These are phyloP conservation scores for Saksenaea vasiformis DNA, from an alignment of 371 early-diverging fungal species.

Conservation along the genomic window DNA sequence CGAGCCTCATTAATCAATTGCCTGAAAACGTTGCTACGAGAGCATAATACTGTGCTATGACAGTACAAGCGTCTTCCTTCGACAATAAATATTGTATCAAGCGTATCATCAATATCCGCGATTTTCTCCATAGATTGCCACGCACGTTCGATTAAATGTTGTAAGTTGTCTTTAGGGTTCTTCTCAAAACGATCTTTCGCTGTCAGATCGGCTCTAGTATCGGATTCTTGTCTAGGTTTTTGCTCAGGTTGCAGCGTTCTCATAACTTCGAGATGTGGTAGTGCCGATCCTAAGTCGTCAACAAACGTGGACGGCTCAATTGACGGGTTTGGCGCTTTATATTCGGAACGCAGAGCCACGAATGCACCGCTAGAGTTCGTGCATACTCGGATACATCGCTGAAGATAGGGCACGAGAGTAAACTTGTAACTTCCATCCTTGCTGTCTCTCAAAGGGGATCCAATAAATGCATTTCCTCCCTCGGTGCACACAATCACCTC, in stretches of 20 bases:
- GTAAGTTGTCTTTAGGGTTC: constrained; percentile 1
- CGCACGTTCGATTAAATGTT: constrained; percentile 10
- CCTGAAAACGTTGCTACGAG: constrained; percentile 27
- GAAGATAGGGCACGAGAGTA: constrained; percentile 46
- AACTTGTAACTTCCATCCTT: constrained; percentile 28
- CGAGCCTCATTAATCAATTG: constrained; percentile 6
- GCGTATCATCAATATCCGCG: constrained; percentile 17
- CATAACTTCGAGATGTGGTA: constrained; percentile 32
- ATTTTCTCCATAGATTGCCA: constrained; percentile 16
- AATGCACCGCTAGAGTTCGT: constrained; percentile 63
- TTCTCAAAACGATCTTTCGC: neutral
- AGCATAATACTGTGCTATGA: constrained; percentile 35
- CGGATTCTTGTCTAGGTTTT: neutral
- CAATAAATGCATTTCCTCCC: constrained; percentile 56
- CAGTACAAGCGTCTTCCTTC: constrained; percentile 44
- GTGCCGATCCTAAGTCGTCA: constrained; percentile 32
- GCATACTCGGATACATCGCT: constrained; percentile 53
- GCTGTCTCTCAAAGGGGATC: constrained; percentile 32
- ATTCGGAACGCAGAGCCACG: constrained; percentile 59
- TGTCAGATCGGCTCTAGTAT: neutral
- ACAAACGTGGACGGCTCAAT: constrained; percentile 27
- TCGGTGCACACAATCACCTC: constrained; percentile 50
- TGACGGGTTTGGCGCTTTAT: neutral
- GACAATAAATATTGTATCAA: constrained; percentile 46
- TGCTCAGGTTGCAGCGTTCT: neutral